Base-by-base conservation (phyloP, 1,284 basidiomycete genomes). In the Singerocomus inundabilis region DNA sequence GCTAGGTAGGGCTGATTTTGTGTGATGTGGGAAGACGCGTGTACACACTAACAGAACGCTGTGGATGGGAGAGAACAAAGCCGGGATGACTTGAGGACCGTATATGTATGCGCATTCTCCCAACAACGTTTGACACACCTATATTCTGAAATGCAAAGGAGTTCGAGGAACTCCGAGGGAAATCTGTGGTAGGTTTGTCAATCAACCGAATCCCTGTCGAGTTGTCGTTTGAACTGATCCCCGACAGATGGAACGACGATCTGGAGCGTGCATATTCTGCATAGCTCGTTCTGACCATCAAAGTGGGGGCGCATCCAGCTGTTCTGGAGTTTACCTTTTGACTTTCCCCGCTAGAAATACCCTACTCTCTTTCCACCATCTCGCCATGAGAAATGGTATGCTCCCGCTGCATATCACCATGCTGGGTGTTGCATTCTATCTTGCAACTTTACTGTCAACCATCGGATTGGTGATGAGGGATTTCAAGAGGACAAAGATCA, bases 371-470 rank as follows among this genome's bases (percentile, higher is more conserved):
- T 96, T 61, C 76, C 77, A 2, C 68, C 75, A 0, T 71, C 74
- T 21, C 62, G 72, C 36, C 59, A 79, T 16, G 61, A 70, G 1
- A 63, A 64, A 7, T 74, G 79, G 64, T 98, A 93, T 66, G 81
- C 86, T 0, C 65, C 95, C 5, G 79, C 85, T 40, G 74, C 79
- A 16, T 98, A 91, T 64, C 97, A 99, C 64, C 71, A 90, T 30
- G 93, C 93, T 78, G 96, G 96, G 6, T 94, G 90, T 52, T 81
- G 91, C n/a, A 91, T 99, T 44, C 78, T 98, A 7, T 97, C 93
- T 11, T 81, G 96, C 38, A 92, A 89, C 61, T 97, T 97, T 67
- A 81, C 82, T 33, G 85, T 96, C 37, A 81, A 83, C 55, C 76
- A 72, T 45, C 82, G 81, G 77, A 70, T 74, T 18, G 62, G 55